phyloP scores from a whole-genome alignment of 176 grass and related monocot species.

The Panicum miliaceum region DNA sequence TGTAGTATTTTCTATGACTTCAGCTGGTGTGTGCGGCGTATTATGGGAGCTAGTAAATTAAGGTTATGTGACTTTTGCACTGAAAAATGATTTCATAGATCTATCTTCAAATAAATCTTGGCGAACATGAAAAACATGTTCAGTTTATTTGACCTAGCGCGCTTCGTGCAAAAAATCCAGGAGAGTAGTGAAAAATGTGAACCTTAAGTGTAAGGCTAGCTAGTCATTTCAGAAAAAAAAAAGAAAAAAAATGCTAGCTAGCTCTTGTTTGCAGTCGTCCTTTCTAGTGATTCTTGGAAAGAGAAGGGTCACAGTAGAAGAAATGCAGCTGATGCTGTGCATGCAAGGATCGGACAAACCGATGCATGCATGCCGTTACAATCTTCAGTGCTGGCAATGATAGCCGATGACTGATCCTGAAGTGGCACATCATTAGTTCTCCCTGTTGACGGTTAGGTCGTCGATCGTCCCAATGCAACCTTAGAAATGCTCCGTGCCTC shows the following conservation, averaged over 20 bases:
- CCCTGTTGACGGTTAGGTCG: neutral
- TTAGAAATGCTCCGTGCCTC: neutral
- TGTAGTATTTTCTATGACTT: neutral
- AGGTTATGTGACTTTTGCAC: neutral
- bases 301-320: neutral
- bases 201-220: no score
- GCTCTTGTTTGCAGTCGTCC: neutral
- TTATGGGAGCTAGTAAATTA: neutral
- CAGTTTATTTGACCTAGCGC: neutral
- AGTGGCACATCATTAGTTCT: constrained; percentile 1
- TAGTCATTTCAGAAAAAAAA: no score
- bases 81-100: neutral
- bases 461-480: neutral
- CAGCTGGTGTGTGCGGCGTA: neutral
- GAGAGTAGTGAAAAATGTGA: no score
- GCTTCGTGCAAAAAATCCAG: neutral
- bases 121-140: neutral
- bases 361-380: neutral
- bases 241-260: no score
- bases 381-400: constrained; percentile 9
- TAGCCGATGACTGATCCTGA: neutral
- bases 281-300: neutral
- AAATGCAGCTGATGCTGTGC: neutral
- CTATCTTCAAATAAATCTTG: neutral
- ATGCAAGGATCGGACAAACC: neutral